Evolutionary conservation across 139 green algal species (phyloP).

Genomic region (Haematococcus sp.): DNA sequence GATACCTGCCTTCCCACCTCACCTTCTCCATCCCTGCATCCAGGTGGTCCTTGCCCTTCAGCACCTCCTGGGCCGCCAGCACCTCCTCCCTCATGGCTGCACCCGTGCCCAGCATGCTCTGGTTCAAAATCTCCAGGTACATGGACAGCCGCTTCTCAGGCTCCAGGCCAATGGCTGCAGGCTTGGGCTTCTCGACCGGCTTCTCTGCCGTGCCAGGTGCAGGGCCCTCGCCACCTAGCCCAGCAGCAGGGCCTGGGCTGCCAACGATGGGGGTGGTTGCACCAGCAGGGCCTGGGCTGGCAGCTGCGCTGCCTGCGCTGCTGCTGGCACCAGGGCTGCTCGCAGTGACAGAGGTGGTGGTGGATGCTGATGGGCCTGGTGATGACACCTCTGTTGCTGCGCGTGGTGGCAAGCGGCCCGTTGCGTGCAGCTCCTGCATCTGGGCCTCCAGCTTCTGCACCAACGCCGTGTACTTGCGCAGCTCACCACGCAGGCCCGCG

Average conservation of each 20-base stretch:
- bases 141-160: constrained; percentile 1
- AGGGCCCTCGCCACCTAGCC: neutral
- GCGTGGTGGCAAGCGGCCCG: neutral
- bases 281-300: neutral
- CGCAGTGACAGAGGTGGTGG: neutral
- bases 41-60: constrained; percentile 8
- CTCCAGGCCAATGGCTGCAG: neutral
- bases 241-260: neutral
- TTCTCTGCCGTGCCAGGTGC: neutral
- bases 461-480: constrained; percentile 1
- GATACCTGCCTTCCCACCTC: too few relatives aligned
- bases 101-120: neutral
- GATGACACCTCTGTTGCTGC: neutral
- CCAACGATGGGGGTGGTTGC: neutral
- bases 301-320: neutral
- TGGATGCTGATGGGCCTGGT: neutral
- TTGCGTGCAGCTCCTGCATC: neutral
- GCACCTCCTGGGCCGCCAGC: neutral
- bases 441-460: neutral
- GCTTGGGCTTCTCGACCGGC: neutral
- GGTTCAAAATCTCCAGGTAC: neutral
- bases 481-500: constrained; percentile 3
- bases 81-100: too few relatives aligned
- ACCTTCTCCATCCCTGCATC: neutral
- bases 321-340: neutral